Percentiles rank a stretch among this genome's conserved stretches.
These are phyloP conservation scores for Hyaloperonospora brassicae DNA, from an alignment of 352 stramenopile genomes.

Conservation along the genomic window DNA sequence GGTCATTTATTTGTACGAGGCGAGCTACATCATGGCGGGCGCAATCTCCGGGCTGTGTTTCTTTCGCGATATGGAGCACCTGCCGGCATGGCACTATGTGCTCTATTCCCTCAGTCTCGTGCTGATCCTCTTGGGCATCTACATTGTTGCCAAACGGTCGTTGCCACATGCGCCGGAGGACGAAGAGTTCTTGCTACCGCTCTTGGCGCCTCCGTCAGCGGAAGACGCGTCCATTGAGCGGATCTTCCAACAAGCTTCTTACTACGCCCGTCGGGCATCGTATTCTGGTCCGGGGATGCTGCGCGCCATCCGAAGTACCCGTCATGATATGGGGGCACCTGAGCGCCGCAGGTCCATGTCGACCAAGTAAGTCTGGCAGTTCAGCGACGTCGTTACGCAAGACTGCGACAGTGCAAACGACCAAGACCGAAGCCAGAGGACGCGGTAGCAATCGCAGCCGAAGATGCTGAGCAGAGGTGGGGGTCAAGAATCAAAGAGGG, in stretches of 20 bases:
- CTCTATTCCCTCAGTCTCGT: conserved; percentile 64
- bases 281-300: conserved; percentile 22
- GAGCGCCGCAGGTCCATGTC: conserved; percentile 37
- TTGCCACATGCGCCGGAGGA: conserved; percentile 30
- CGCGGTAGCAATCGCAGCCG: too few species aligned
- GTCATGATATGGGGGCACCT: conserved; percentile 16
- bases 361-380: conserved; percentile 14
- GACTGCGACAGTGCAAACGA: too few species aligned
- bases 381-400: background rate
- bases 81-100: conserved; percentile 60
- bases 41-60: conserved; percentile 74
- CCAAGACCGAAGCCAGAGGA: too few species aligned
- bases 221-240: conserved; percentile 36
- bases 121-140: conserved; percentile 67
- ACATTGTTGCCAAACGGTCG: conserved; percentile 54
- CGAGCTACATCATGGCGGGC: conserved; percentile 66
- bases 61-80: conserved; percentile 67
- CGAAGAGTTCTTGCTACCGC: conserved; percentile 48
- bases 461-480: too few species aligned
- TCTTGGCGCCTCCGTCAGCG: conserved; percentile 38
- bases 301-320: conserved; percentile 7
- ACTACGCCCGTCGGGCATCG: conserved; percentile 34
- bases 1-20: conserved; percentile 80
- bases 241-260: conserved; percentile 51
- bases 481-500: too few species aligned